Percentiles rank a stretch among this genome's conserved stretches.
These are phyloP conservation scores for Trichoderma orchidacearum DNA, from an alignment of 495 filamentous ascomycete species.

Conservation along the genomic window DNA sequence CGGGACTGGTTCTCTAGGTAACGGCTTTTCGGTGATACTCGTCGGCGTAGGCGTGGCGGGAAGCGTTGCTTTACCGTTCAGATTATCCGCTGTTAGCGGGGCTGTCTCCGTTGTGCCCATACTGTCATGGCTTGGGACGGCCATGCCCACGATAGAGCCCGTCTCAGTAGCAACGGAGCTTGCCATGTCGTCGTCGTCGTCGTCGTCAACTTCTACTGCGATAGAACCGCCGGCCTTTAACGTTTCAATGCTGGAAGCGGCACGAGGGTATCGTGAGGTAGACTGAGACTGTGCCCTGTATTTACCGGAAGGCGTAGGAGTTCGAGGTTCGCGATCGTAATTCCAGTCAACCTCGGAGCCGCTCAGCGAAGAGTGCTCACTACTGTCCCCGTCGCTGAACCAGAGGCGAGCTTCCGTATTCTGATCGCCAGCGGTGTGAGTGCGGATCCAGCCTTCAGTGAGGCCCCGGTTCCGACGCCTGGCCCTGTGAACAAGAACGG, in stretches of 20 bases:
- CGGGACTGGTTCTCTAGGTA: slow-evolving; percentile 13
- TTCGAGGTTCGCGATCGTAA: slow-evolving; percentile 20
- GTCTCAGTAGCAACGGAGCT: slow-evolving; percentile 19
- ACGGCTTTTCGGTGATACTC: slow-evolving; percentile 19
- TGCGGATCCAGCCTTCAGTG: slow-evolving; percentile 67
- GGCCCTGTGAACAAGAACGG: slow-evolving; percentile 40
- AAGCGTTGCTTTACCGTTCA: slow-evolving; percentile 5
- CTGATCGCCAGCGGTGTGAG: slow-evolving; percentile 49
- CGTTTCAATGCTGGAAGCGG: slow-evolving; percentile 47
- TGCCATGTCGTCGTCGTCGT: slow-evolving; percentile 29
- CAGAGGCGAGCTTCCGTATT: slow-evolving; percentile 53
- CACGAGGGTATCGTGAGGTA: slow-evolving; percentile 30
- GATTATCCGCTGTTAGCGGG: slow-evolving; percentile 14
- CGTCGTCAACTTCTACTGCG: slow-evolving; percentile 12
- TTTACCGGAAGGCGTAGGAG: slow-evolving; percentile 21
- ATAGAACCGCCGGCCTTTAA: slow-evolving; percentile 29
- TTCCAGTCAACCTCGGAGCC: slow-evolving; percentile 36
- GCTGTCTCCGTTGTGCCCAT: not conserved
- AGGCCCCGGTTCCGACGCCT: slow-evolving; percentile 44
- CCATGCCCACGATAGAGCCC: slow-evolving; percentile 19
- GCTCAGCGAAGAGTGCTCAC: slow-evolving; percentile 49
- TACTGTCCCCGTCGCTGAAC: slow-evolving; percentile 61
- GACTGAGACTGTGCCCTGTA: slow-evolving; percentile 24
- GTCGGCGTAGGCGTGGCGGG: slow-evolving; percentile 28
- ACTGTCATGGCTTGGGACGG: not conserved